Conservation (phyloP, 306 rosid species). For the Sicyos edulis region DNA sequence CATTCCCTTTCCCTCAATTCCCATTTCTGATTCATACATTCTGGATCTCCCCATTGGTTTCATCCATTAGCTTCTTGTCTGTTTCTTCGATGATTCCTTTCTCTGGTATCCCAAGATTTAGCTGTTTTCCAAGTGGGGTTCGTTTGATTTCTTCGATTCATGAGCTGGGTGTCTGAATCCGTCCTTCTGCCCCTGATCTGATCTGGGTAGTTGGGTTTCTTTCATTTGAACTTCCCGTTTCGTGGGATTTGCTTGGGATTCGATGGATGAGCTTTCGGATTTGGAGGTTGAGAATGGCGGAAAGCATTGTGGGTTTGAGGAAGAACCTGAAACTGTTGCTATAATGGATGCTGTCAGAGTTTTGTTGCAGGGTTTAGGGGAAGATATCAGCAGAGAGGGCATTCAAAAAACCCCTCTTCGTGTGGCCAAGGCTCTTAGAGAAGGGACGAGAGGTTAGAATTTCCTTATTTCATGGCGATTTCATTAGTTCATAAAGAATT, state of each 20-base stretch:
- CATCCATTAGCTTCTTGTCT: too few relatives aligned
- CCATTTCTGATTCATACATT: neutral
- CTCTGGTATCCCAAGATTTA: too few relatives aligned
- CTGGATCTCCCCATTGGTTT: neutral
- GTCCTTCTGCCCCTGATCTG: conserved; percentile 13
- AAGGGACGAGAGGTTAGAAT: conserved; percentile 77
- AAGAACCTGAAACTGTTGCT: conserved; percentile 40
- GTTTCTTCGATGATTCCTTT: too few relatives aligned
- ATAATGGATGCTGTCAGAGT: conserved; percentile 72
- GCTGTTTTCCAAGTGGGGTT: neutral
- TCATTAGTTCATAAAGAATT: neutral
- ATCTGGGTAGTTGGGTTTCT: conserved; percentile 12
- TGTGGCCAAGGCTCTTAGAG: conserved; percentile 86
- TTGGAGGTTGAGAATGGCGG: conserved; percentile 59
- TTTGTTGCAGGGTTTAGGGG: conserved; percentile 74
- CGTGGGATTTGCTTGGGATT: conserved; percentile 24
- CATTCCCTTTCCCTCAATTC: neutral
- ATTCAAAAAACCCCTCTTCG: conserved; percentile 78
- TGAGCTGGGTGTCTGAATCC: neutral
- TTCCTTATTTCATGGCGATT: neutral
- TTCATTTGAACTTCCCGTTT: neutral
- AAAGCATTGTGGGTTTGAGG: conserved; percentile 35
- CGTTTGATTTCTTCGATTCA: neutral
- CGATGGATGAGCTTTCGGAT: conserved; percentile 62
- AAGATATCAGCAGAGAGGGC: conserved; percentile 83